Base-by-base conservation (phyloP, 192 early-diverging fungal species). In the Coemansia sp. region DNA sequence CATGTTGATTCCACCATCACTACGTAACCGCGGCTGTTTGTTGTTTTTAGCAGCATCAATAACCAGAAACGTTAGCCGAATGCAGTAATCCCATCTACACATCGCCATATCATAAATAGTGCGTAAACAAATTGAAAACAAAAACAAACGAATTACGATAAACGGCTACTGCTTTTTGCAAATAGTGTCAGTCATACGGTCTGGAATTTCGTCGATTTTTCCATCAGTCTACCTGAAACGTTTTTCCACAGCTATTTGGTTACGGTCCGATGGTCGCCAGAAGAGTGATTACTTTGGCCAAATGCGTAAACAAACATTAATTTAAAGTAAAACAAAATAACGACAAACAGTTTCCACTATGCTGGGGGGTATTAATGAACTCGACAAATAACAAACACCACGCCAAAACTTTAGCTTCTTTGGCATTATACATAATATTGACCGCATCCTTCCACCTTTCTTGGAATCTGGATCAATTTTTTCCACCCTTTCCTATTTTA, bases 61-160 rank as follows among this genome's bases (percentile, higher is more conserved):
- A 52, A 52, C 49, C 3, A 52, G 49, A 52, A 52, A 52, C 49
- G 49, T 52, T 52, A 52, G 49, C 22, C 49, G 49, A 52, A 25
- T 7, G 23, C 49, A 52, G 49, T 52, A 52, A 52, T 7, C 22
- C 48, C 7, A 20, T 5, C 20, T 50, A 5, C 23, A 45, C 23
- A 10, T 52, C 9, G 23, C 10, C 49, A 23, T 25, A 19, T 4
- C 45, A 19, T 48, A 11, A 48, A 48, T 48, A 48, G 45, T 48
- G 45, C 45, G 17, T 2, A 17, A 48, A 7, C 15, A 48, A 48
- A 19, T 17, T 17, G 29, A 29, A 29, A 29, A 29, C 29, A 29
- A 48, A 48, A 48, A 48, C 45, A 48, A 48, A 48, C 45, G 19
- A 17, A 48, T 19, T 17, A 48, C n/a, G 4, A 48, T 48, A 48